These are phyloP conservation scores for Pelargonium cotyledonis DNA, from an alignment of 441 rosid genomes.

Conservation along the genomic window DNA sequence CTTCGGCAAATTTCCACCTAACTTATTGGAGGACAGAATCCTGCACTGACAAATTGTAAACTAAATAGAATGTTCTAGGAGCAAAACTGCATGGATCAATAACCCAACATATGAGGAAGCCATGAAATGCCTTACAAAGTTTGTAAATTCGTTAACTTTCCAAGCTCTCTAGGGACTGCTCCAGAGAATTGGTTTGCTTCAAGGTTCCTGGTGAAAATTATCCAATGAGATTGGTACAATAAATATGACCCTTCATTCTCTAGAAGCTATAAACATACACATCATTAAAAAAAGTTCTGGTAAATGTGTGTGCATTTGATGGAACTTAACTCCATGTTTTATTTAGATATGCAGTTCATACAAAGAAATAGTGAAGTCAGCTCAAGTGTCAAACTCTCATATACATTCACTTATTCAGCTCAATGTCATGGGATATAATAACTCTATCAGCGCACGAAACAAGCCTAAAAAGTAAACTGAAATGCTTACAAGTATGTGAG, in stretches of 20 bases:
- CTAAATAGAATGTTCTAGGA: neutral
- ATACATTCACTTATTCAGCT: neutral
- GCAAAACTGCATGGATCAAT: slow-evolving; percentile 9
- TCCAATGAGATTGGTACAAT: slow-evolving; percentile 1
- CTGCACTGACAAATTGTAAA: slow-evolving; percentile 30
- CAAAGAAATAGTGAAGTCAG: too few relatives aligned
- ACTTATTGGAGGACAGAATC: slow-evolving; percentile 62
- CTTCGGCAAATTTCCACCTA: slow-evolving; percentile 59
- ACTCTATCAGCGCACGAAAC: neutral
- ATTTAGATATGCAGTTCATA: too few relatives aligned
- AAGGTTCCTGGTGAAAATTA: slow-evolving; percentile 40
- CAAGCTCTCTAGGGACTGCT: slow-evolving; percentile 58
- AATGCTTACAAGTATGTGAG: slow-evolving; percentile 59
- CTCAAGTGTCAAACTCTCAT: too few relatives aligned
- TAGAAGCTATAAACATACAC: neutral
- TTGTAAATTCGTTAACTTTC: slow-evolving; percentile 48
- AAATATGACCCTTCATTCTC: neutral
- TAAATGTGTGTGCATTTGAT: neutral
- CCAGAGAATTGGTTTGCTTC: slow-evolving; percentile 75
- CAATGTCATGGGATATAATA: neutral
- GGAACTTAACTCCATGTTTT: neutral
- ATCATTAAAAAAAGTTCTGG: too few relatives aligned
- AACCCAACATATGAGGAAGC: slow-evolving; percentile 13
- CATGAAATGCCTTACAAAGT: slow-evolving; percentile 40
- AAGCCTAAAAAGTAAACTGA: neutral